Base-by-base conservation (phyloP, 108 stramenopile genomes). In the Phaeodactylum tricornutum region DNA sequence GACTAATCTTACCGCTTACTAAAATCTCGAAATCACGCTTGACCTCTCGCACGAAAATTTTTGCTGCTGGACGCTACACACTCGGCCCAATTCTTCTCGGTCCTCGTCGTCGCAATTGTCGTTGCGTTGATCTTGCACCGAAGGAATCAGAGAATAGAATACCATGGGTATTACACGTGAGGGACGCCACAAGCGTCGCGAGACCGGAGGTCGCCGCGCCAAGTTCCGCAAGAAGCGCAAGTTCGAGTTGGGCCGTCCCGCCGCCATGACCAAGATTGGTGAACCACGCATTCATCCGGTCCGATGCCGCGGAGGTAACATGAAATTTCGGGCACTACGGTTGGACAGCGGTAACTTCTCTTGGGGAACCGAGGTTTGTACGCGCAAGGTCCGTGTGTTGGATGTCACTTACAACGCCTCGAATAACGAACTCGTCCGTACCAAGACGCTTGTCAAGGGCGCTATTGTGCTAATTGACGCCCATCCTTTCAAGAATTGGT, bases 351-450 rank as follows among this genome's bases (percentile, higher is more conserved):
- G 98, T 55, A 99, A 98, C 87, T 99, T 96, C 74, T 85, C 92
- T 30, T 99, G 98, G 98, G 95, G 96, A 36, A 81, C 95, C 49
- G 96, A 97, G 69, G 91, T 94, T 28, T 81, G 82, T 83, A 97
- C 98, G 35, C 90, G 96, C 57, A 98, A 98, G 89, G 92, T 97
- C 26, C 93, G 96, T 75, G 94, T 99, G 45, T 76, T 98, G 60
- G 98, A 99, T 66, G 98, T 99, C 6, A 75, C 81, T 26, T 98
- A 97, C 95, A 99, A 99, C 69, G 92, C 97, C 43, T 93, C 96
- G 69, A 99, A 99, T 83, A 99, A 99, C 91, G 98, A 99, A 72
- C 75, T 99, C 60, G 97, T 99, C 53, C 94, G 98, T 65, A 99
- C 98, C 68, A 99, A 99, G 96, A 99, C 98, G 7, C 84, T 99